Percentiles rank a stretch among this genome's conserved stretches.
phyloP scores from a whole-genome alignment of 192 early-diverging fungal species.

The Mortierella claussenii region DNA sequence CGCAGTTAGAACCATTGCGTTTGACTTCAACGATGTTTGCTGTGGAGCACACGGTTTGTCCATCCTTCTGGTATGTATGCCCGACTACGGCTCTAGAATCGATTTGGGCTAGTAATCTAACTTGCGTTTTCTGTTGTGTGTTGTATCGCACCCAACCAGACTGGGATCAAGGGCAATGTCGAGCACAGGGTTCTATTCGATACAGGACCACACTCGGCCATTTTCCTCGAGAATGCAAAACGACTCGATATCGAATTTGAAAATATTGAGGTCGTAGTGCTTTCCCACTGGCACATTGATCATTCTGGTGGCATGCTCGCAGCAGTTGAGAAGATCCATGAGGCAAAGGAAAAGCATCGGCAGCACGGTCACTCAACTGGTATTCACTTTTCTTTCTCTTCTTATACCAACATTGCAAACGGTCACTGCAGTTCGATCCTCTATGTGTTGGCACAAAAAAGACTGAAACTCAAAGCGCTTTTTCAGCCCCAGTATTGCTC shows the following conservation, averaged over 20 bases:
- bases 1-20: slow-evolving; percentile 15
- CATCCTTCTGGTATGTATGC: slow-evolving; percentile 38
- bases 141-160: too few relatives aligned
- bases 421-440: too few relatives aligned
- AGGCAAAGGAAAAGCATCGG: slow-evolving; percentile 11
- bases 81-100: too few relatives aligned
- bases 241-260: slow-evolving; percentile 50
- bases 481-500: too few relatives aligned
- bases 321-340: slow-evolving; percentile 25
- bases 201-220: slow-evolving; percentile 47
- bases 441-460: too few relatives aligned
- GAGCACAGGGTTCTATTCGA: slow-evolving; percentile 50
- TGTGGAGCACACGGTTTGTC: slow-evolving; percentile 54
- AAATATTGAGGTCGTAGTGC: slow-evolving; percentile 47
- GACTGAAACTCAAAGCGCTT: too few relatives aligned
- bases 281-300: slow-evolving; percentile 51
- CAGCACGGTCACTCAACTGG: too few relatives aligned
- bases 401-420: too few relatives aligned
- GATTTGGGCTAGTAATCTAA: too few relatives aligned
- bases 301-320: slow-evolving; percentile 50
- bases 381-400: too few relatives aligned
- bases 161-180: slow-evolving; percentile 23
- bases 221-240: slow-evolving; percentile 52
- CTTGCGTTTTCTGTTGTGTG: too few relatives aligned
- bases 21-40: slow-evolving; percentile 42